These are phyloP conservation scores for Candida sanyaensis DNA, from an alignment of 1,139 yeast species.

Conservation along the genomic window DNA sequence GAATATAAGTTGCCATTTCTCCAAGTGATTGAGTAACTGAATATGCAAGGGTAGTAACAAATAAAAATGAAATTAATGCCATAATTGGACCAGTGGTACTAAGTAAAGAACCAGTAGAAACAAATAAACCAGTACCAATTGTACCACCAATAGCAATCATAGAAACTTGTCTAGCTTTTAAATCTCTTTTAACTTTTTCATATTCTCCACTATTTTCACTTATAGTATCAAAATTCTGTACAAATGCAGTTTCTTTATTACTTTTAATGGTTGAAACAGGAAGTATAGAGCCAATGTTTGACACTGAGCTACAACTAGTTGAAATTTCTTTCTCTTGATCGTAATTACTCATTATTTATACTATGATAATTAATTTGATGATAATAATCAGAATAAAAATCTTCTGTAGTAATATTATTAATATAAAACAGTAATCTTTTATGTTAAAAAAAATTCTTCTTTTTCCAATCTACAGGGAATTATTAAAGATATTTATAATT, in stretches of 20 bases:
- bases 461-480: too few species aligned
- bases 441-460: too few species aligned
- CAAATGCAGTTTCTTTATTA: slow-evolving; percentile 9
- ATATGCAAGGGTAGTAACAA: slow-evolving; percentile 67
- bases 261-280: not conserved
- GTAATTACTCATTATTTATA: not conserved
- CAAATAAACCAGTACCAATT: slow-evolving; percentile 67
- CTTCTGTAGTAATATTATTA: too few species aligned
- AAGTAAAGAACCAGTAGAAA: slow-evolving; percentile 58
- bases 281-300: slow-evolving; percentile 1
- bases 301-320: not conserved
- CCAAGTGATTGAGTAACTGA: slow-evolving; percentile 71
- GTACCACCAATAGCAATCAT: slow-evolving; percentile 67
- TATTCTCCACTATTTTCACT: slow-evolving; percentile 7
- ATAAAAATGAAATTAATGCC: slow-evolving; percentile 61
- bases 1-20: slow-evolving; percentile 75
- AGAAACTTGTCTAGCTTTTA: slow-evolving; percentile 66
- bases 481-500: too few species aligned
- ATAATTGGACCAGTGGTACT: slow-evolving; percentile 72
- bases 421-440: too few species aligned
- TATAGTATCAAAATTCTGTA: slow-evolving; percentile 10
- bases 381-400: not conserved
- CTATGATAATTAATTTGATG: not conserved
- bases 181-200: slow-evolving; percentile 36
- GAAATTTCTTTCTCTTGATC: slow-evolving; percentile 1